Percentiles rank a stretch among this genome's conserved stretches.
These are phyloP conservation scores for Globisporangium splendens DNA, from an alignment of 352 stramenopile genomes.

Conservation along the genomic window DNA sequence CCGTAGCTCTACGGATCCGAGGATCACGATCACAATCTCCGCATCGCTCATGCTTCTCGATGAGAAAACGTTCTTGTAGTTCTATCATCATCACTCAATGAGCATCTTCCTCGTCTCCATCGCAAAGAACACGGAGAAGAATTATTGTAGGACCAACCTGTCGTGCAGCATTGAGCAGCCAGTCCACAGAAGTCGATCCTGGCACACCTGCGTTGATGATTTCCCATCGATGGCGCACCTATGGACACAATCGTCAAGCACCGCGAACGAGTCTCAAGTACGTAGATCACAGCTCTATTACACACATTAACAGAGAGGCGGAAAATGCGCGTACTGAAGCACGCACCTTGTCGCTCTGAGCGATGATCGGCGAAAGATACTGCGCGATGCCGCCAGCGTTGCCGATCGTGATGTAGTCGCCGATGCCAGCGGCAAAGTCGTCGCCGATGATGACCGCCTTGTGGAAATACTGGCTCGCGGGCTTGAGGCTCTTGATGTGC, in stretches of 20 bases:
- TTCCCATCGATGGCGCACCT: slow-evolving; percentile 81
- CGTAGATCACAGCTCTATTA: background rate
- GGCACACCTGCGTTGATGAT: slow-evolving; percentile 76
- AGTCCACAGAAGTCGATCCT: slow-evolving; percentile 56
- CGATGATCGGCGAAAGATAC: slow-evolving; percentile 51
- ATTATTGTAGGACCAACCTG: slow-evolving; percentile 30
- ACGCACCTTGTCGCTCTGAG: slow-evolving; percentile 53
- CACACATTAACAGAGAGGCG: background rate
- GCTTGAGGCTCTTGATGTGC: slow-evolving; percentile 43
- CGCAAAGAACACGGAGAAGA: background rate
- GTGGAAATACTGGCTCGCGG: slow-evolving; percentile 65
- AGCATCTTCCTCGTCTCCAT: too few species aligned
- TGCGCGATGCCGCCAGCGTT: slow-evolving; percentile 41
- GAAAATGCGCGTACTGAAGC: background rate
- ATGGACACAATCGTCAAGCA: background rate
- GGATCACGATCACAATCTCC: slow-evolving; percentile 75
- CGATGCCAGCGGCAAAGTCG: slow-evolving; percentile 76
- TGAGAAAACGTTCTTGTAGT: slow-evolving; percentile 70
- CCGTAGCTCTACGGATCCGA: slow-evolving; percentile 68
- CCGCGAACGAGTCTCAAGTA: background rate
- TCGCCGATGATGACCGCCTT: slow-evolving; percentile 84
- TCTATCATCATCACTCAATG: slow-evolving; percentile 23
- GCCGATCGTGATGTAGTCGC: slow-evolving; percentile 71
- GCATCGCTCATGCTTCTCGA: slow-evolving; percentile 51
- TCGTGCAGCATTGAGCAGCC: slow-evolving; percentile 54